Conservation (phyloP, 805 yeast species). For the Ogataea henricii region DNA sequence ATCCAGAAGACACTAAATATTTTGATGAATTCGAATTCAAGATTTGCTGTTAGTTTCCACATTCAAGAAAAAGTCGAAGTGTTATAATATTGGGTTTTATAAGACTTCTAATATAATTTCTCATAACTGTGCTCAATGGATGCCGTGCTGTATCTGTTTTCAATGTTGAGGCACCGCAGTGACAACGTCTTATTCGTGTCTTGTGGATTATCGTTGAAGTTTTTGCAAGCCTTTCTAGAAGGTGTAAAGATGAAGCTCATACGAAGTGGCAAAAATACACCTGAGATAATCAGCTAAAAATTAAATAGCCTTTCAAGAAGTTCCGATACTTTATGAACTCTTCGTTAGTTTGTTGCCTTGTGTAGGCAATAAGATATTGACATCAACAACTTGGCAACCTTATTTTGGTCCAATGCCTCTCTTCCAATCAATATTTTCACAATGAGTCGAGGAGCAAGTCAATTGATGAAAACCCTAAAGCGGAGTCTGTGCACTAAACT, state of each 20-base stretch:
- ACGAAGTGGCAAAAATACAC: not conserved
- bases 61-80: slow-evolving; percentile 8
- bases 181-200: too few species aligned
- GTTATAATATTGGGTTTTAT: slow-evolving; percentile 7
- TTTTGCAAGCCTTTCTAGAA: too few species aligned
- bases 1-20: slow-evolving; percentile 84
- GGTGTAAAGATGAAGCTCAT: slow-evolving; percentile 2
- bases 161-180: too few species aligned
- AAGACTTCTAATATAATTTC: slow-evolving; percentile 9
- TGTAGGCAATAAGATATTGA: not conserved
- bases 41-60: slow-evolving; percentile 7
- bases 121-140: slow-evolving; percentile 8
- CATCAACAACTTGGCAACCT: not conserved
- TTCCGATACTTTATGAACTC: not conserved
- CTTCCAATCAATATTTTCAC: not conserved
- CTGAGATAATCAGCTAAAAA: not conserved
- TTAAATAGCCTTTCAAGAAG: not conserved
- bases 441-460: slow-evolving; percentile 1
- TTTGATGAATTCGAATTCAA: slow-evolving; percentile 6
- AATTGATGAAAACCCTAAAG: not conserved
- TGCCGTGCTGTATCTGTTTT: too few species aligned
- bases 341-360: not conserved
- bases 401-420: not conserved
- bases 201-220: too few species aligned
- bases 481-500: too few species aligned